These are phyloP conservation scores for Papiliotrema laurentii DNA, from an alignment of 1,284 basidiomycete genomes.

Conservation along the genomic window DNA sequence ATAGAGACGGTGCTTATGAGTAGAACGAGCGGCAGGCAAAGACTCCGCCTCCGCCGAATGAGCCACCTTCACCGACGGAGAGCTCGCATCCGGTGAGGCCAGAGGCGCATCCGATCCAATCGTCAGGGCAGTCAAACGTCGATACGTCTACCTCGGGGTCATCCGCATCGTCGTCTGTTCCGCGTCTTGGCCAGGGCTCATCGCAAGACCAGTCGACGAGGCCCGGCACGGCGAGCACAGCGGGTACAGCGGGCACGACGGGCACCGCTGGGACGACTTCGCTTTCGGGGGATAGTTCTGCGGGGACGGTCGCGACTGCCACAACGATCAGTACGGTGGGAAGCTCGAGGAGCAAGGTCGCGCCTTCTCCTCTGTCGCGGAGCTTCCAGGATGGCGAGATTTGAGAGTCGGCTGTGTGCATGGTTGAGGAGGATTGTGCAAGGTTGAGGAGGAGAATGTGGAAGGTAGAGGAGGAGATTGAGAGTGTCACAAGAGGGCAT, in stretches of 20 bases:
- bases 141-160: neutral
- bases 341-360: neutral
- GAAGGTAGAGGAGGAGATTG: too few species aligned
- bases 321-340: neutral
- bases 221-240: neutral
- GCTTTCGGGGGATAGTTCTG: neutral
- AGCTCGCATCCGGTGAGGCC: slow-evolving; percentile 1
- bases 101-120: neutral
- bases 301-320: neutral
- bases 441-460: too few species aligned
- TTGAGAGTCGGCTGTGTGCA: too few species aligned
- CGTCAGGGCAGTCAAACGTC: neutral
- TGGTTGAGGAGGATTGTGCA: too few species aligned
- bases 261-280: neutral
- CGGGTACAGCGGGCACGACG: neutral
- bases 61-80: too few species aligned
- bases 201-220: too few species aligned
- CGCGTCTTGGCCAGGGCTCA: too few species aligned
- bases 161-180: too few species aligned
- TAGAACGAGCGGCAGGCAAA: slow-evolving; percentile 8
- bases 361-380: neutral
- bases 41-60: neutral
- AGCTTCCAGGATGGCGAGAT: neutral
- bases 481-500: too few species aligned
- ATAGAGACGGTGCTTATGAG: neutral